A percentile compares a stretch with the other conserved stretches of the same genome.
Evolutionary conservation across 306 rosid genomes (phyloP).

Genomic region (Ormosia semicastrata): DNA sequence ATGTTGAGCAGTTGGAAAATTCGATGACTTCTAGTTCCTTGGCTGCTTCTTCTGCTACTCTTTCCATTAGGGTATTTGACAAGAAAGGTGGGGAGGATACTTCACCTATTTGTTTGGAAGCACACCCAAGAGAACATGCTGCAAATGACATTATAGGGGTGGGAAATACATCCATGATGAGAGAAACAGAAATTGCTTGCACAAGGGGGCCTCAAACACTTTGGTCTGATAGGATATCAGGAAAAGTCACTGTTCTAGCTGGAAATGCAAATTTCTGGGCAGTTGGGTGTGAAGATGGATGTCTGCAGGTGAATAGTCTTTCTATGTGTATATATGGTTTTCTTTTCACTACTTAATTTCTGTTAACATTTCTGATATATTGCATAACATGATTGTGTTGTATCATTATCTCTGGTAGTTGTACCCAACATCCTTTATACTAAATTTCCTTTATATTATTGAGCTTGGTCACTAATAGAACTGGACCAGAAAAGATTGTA

Average conservation of each 20-base stretch:
- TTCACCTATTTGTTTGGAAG: conserved; percentile 81
- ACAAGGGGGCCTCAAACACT: conserved; percentile 60
- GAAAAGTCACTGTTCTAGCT: conserved; percentile 92
- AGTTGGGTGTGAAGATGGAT: conserved; percentile 98
- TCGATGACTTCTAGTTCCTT: conserved; percentile 51
- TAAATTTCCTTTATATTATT: not conserved
- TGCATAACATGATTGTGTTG: not conserved
- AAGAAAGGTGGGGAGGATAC: conserved; percentile 72
- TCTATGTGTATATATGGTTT: not conserved
- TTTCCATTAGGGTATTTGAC: conserved; percentile 80
- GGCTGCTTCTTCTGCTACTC: conserved; percentile 55
- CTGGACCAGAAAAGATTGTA: too few species aligned
- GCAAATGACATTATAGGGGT: conserved; percentile 70
- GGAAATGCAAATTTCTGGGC: conserved; percentile 97
- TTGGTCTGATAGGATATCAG: conserved; percentile 95
- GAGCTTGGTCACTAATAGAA: not conserved
- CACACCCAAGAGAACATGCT: conserved; percentile 77
- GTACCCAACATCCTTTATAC: not conserved
- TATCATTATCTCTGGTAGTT: not conserved
- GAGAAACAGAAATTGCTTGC: conserved; percentile 88
- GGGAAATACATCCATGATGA: conserved; percentile 70
- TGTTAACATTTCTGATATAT: not conserved
- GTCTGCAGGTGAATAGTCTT: conserved; percentile 66
- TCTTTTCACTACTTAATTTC: not conserved
- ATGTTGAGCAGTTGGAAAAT: conserved; percentile 66